phyloP scores from a whole-genome alignment of 1,139 yeast genomes.

The Lodderomyces jiufengensis region DNA sequence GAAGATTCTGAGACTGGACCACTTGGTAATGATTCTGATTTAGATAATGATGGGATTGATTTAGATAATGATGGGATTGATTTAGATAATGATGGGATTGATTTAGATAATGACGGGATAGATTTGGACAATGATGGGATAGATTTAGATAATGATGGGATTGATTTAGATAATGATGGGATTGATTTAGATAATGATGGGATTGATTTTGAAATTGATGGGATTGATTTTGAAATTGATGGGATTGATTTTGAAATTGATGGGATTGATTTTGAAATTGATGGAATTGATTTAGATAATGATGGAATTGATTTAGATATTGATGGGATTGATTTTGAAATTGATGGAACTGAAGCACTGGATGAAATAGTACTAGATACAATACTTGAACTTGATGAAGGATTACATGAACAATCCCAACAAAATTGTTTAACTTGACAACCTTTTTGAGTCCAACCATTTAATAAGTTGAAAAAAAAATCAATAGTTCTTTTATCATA shows the following conservation, averaged over 20 bases:
- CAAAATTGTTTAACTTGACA: slow-evolving; percentile 9
- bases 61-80: too few relatives aligned
- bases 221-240: neutral
- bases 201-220: neutral
- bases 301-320: neutral
- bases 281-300: too few relatives aligned
- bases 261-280: neutral
- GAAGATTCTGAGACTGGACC: too few relatives aligned
- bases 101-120: too few relatives aligned
- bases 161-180: neutral
- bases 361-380: slow-evolving; percentile 5
- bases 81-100: too few relatives aligned
- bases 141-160: neutral
- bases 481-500: slow-evolving; percentile 9
- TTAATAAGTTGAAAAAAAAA: slow-evolving; percentile 5
- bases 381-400: slow-evolving; percentile 2
- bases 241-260: neutral
- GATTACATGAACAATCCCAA: slow-evolving; percentile 9
- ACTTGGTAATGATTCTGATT: too few relatives aligned
- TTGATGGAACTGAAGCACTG: slow-evolving; percentile 2
- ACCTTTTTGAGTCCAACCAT: slow-evolving; percentile 4
- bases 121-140: too few relatives aligned
- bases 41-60: too few relatives aligned
- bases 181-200: slow-evolving; percentile 1
- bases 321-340: slow-evolving; percentile 1